These are phyloP conservation scores for Linum tenue DNA, from an alignment of 345 rosid genomes.

Conservation along the genomic window DNA sequence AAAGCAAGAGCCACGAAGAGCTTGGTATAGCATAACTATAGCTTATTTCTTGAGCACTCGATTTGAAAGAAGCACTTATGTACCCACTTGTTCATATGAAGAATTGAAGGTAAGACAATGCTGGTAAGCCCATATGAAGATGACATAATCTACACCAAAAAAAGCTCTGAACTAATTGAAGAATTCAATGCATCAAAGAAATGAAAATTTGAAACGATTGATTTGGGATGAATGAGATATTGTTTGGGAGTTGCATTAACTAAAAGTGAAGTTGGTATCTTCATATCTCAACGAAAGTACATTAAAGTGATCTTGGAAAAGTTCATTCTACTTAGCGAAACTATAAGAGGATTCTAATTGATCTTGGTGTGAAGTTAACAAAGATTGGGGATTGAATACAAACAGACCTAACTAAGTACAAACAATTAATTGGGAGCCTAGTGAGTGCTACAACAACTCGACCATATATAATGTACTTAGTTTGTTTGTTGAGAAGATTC, in stretches of 20 bases:
- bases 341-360: neutral
- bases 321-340: neutral
- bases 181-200: neutral
- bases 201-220: neutral
- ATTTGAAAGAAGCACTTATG: neutral
- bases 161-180: too few species aligned
- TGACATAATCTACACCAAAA: too few species aligned
- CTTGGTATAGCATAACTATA: neutral
- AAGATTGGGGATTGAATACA: neutral
- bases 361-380: too few species aligned
- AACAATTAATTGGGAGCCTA: neutral
- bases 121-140: neutral
- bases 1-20: neutral
- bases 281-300: neutral
- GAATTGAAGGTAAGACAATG: neutral
- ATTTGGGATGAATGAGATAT: too few species aligned
- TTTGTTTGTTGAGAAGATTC: neutral
- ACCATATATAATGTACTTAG: neutral
- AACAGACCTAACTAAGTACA: neutral
- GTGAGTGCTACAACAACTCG: neutral
- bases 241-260: too few species aligned
- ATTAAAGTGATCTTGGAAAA: neutral
- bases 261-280: too few species aligned
- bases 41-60: neutral
- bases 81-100: neutral